Conservation (phyloP, 1,284 basidiomycete genomes). For the Leccinum pallidistipes region DNA sequence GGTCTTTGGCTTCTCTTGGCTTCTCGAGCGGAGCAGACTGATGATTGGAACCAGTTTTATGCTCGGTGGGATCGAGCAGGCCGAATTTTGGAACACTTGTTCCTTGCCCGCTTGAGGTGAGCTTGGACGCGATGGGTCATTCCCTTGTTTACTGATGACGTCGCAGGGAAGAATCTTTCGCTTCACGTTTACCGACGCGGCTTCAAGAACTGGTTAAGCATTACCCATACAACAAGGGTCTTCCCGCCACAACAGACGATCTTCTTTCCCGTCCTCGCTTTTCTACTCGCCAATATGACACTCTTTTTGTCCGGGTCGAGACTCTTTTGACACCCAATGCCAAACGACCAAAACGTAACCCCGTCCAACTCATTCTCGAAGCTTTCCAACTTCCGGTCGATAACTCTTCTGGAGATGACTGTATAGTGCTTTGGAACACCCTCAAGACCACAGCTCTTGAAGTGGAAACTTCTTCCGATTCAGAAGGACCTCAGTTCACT, state of each 20-base stretch:
- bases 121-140: constrained; percentile 13
- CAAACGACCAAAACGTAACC: constrained; percentile 48
- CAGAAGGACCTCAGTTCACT: constrained; percentile 37
- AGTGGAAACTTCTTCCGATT: constrained; percentile 1
- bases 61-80: constrained; percentile 69
- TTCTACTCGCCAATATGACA: constrained; percentile 60
- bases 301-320: constrained; percentile 64
- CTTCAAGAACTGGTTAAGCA: constrained; percentile 65
- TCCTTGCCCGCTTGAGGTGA: constrained; percentile 67
- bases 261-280: constrained; percentile 59
- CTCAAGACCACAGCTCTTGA: constrained; percentile 45
- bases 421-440: constrained; percentile 48
- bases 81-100: constrained; percentile 69
- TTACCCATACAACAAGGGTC: constrained; percentile 58
- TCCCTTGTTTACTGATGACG: constrained; percentile 6
- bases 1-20: constrained; percentile 69
- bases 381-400: constrained; percentile 51
- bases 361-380: constrained; percentile 57
- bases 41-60: constrained; percentile 59
- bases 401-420: constrained; percentile 36
- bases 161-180: constrained; percentile 56
- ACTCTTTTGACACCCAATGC: constrained; percentile 43
- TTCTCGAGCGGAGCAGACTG: constrained; percentile 43
- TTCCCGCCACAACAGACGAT: constrained; percentile 40
- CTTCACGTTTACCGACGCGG: constrained; percentile 61